Evolutionary conservation across 1,284 basidiomycete species (phyloP), one percentile per base, ranked within the genome.

Genomic region (Athelia sp.): DNA sequence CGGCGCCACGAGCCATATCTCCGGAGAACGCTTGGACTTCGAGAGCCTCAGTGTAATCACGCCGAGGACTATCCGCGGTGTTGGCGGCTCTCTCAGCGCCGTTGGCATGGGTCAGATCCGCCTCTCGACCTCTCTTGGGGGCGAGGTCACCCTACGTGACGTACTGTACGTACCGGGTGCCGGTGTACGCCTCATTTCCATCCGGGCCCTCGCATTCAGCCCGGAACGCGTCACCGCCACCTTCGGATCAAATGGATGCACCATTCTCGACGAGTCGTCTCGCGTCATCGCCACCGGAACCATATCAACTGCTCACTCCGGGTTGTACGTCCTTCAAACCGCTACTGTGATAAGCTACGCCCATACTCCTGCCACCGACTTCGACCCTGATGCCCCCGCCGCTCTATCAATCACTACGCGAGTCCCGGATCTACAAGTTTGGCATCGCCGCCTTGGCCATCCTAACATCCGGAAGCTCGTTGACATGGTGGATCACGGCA

Each of bases 391-490:
- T 15, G 66, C 62, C n/a, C n/a, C n/a, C n/a, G n/a, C n/a, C n/a
- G n/a, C n/a, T n/a, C n/a, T n/a, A 34, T 34, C 48, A 17, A 29
- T 50, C 8, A 42, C 52, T 10, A 46, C 38, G 15, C 17, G 47
- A n/a, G 19, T 48, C 2, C 53, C 61, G 6, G 52, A 43, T 29
- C 29, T 66, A 3, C 56, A 65, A 15, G 66, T 62, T 3, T 69
- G 64, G 62, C 67, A 69, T 45, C 50, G 49, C 18, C 57, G 58
- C 10, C 61, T 68, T 2, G 63, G 65, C 0, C 68, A 71, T 49
- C 55, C 61, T 2, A 64, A 64, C 47, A 54, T 57, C 23, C 46
- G 59, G 18, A 40, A 60, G 0, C 52, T 70, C 1, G 45, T 47
- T 2, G 46, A 62, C 3, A 67, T 70, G 59, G 63, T 63, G 0